Evolutionary conservation across 78 protist genomes (phyloP), one percentile per base, ranked within the genome.

Genomic region (Emiliania huxleyi): DNA sequence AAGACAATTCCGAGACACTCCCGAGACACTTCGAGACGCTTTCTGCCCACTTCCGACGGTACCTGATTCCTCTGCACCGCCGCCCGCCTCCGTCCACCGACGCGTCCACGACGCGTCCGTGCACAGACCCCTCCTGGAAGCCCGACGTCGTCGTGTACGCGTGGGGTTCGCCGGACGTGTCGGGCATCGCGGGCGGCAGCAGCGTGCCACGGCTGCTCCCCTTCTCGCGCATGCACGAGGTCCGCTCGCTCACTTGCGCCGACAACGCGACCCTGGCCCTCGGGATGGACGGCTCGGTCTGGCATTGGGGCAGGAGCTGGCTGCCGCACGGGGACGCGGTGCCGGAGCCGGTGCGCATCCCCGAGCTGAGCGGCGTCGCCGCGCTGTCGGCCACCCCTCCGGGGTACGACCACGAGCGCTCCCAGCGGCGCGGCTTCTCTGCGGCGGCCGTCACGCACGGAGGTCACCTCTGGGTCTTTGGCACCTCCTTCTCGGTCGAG

Each of bases 41-140:
- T n/a, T n/a, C n/a, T n/a, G n/a, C n/a, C n/a, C n/a, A n/a, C n/a
- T n/a, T n/a, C n/a, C n/a, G n/a, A n/a, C n/a, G n/a, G n/a, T n/a
- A n/a, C n/a, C n/a, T n/a, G n/a, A n/a, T n/a, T n/a, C n/a, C n/a
- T n/a, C n/a, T n/a, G n/a, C n/a, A n/a, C n/a, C n/a, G n/a, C n/a
- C n/a, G n/a, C n/a, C n/a, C n/a, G n/a, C n/a, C n/a, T n/a, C n/a
- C n/a, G n/a, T n/a, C n/a, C n/a, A n/a, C n/a, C n/a, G n/a, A n/a
- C n/a, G n/a, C n/a, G n/a, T n/a, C n/a, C n/a, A n/a, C n/a, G n/a
- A n/a, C n/a, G n/a, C n/a, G n/a, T n/a, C n/a, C n/a, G n/a, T n/a
- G n/a, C n/a, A n/a, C n/a, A n/a, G 55, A 43, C 56, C 89, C 89
- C 6, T 44, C 38, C 18, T 81, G 89, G 89, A 81, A 81, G 55